These are phyloP conservation scores for Massospora cicadina DNA, from an alignment of 371 early-diverging fungal genomes.

Conservation along the genomic window DNA sequence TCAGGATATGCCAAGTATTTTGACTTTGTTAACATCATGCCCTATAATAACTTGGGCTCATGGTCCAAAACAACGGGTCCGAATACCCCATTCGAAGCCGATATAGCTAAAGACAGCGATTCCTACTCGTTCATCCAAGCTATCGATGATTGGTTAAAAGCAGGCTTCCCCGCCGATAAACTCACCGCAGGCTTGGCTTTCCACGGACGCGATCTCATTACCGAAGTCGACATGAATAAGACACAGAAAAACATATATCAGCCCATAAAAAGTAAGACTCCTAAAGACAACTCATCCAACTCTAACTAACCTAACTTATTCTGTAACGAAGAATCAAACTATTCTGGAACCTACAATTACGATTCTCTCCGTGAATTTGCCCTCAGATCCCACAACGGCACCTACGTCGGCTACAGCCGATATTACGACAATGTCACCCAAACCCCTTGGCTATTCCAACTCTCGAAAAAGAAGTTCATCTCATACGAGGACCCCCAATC, in stretches of 20 bases:
- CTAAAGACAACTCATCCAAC: constrained; percentile 30
- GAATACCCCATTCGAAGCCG: constrained; percentile 43
- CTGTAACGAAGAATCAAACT: constrained; percentile 20
- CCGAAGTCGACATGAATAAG: constrained; percentile 27
- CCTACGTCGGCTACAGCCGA: constrained; percentile 18
- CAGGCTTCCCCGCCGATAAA: constrained; percentile 36
- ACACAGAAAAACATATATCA: too few species aligned
- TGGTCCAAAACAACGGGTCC: constrained; percentile 33
- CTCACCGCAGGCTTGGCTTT: constrained; percentile 43
- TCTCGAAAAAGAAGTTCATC: constrained; percentile 27
- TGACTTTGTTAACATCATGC: constrained; percentile 46
- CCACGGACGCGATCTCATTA: constrained; percentile 41
- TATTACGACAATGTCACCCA: constrained; percentile 38
- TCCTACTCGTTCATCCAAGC: constrained; percentile 19
- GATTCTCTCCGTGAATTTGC: constrained; percentile 33
- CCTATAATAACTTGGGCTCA: constrained; percentile 36
- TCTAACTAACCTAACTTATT: constrained; percentile 26
- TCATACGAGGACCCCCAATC: constrained; percentile 46
- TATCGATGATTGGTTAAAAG: constrained; percentile 27
- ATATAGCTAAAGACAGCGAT: constrained; percentile 14
- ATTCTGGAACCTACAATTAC: constrained; percentile 43
- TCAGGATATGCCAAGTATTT: constrained; percentile 35
- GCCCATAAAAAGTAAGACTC: too few species aligned
- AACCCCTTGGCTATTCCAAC: constrained; percentile 53
- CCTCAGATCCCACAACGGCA: constrained; percentile 19